phyloP scores from a whole-genome alignment of 345 rosid genomes.

The Excoecaria cochinchinensis region DNA sequence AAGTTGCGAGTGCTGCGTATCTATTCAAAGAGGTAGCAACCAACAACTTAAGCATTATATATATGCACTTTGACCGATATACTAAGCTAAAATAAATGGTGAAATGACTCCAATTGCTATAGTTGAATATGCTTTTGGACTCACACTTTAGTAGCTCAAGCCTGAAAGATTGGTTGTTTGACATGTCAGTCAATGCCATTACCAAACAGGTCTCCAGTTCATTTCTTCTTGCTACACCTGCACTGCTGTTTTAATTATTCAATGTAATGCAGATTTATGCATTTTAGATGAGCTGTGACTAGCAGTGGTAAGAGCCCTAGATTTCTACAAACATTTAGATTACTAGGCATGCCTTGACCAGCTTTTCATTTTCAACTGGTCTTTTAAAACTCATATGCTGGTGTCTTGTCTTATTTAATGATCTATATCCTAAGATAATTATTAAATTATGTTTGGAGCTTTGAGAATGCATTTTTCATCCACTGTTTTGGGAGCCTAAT shows the following conservation, averaged over 20 bases:
- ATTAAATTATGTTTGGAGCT: too few relatives aligned
- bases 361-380: neutral
- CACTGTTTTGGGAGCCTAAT: too few relatives aligned
- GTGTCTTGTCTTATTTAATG: neutral
- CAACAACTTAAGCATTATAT: neutral
- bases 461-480: too few relatives aligned
- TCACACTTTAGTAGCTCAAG: neutral
- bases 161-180: neutral
- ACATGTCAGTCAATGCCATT: neutral
- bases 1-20: constrained; percentile 80
- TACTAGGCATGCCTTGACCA: too few relatives aligned
- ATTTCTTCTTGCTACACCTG: neutral
- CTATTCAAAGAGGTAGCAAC: constrained; percentile 69
- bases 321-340: neutral
- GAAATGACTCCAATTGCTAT: neutral
- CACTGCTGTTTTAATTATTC: neutral
- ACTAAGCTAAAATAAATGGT: too few relatives aligned
- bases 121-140: neutral
- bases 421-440: neutral
- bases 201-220: neutral
- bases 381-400: neutral
- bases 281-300: neutral
- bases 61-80: neutral
- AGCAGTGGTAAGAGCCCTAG: neutral
- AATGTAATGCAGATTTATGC: neutral